A percentile compares a stretch with the other conserved stretches of the same genome.
Evolutionary conservation across 805 yeast genomes (phyloP).

Genomic region (Yamadazyma paraphyllophila): DNA sequence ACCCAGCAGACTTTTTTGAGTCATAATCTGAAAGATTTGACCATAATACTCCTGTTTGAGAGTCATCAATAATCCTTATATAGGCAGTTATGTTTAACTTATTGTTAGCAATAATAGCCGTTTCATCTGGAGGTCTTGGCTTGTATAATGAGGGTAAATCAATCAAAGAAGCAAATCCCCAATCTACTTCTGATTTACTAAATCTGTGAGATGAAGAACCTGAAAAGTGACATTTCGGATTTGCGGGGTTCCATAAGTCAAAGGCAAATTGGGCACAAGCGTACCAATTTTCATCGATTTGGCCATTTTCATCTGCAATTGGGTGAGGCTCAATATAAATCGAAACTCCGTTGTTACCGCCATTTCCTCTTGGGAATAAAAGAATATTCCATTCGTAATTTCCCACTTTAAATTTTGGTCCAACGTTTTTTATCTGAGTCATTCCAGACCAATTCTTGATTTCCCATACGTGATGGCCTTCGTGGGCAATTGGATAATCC

Average conservation of each 20-base stretch:
- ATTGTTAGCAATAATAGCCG: constrained; percentile 50
- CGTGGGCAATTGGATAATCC: constrained; percentile 38
- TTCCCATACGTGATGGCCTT: constrained; percentile 46
- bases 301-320: constrained; percentile 21
- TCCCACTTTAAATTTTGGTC: constrained; percentile 53
- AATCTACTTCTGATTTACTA: constrained; percentile 72
- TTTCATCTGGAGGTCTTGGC: constrained; percentile 13
- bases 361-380: constrained; percentile 75
- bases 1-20: constrained; percentile 85
- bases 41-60: constrained; percentile 91
- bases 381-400: constrained; percentile 67
- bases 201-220: constrained; percentile 79
- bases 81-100: constrained; percentile 70
- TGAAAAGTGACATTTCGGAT: constrained; percentile 57
- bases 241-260: constrained; percentile 76
- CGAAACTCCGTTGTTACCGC: constrained; percentile 53
- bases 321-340: constrained; percentile 79
- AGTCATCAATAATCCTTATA: constrained; percentile 76
- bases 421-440: constrained; percentile 44
- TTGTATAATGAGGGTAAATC: constrained; percentile 40
- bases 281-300: constrained; percentile 59
- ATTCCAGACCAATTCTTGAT: constrained; percentile 48
- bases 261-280: constrained; percentile 91
- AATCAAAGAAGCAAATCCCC: constrained; percentile 89
- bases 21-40: constrained; percentile 81